Percentiles rank a stretch among this genome's conserved stretches.
phyloP scores from a whole-genome alignment of 768 basidiomycete species.

The Tricholoma terreum region DNA sequence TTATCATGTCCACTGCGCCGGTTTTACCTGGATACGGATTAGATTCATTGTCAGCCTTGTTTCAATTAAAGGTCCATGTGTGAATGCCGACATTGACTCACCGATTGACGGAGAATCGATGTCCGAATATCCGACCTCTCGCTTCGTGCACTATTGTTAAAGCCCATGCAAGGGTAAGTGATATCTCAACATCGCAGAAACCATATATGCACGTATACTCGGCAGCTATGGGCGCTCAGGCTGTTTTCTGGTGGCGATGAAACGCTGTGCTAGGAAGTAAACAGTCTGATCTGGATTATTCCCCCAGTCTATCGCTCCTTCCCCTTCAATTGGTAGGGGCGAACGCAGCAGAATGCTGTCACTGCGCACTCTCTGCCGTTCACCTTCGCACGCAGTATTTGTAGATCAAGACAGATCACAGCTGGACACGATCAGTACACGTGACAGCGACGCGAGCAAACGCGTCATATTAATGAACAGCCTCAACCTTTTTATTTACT shows the following conservation, averaged over 20 bases:
- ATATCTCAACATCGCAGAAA: not conserved
- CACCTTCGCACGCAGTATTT: not conserved
- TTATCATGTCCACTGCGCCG: not conserved
- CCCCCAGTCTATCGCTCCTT: not conserved
- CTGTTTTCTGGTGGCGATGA: not conserved
- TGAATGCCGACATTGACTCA: not conserved
- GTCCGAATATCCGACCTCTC: not conserved
- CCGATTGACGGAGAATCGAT: not conserved
- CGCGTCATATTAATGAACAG: conserved; percentile 3
- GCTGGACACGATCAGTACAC: not conserved
- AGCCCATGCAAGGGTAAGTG: not conserved
- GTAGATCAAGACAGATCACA: not conserved
- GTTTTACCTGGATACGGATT: not conserved
- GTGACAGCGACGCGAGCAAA: not conserved
- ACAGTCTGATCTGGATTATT: not conserved
- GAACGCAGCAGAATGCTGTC: not conserved
- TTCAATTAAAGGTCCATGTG: not conserved
- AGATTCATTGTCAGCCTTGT: not conserved
- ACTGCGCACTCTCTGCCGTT: not conserved
- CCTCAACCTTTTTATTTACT: not conserved
- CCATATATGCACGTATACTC: not conserved
- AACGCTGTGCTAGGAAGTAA: not conserved
- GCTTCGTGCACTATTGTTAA: not conserved
- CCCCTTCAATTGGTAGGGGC: too few relatives aligned
- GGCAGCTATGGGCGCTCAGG: not conserved